Evolutionary conservation across 768 basidiomycete species (phyloP).

Genomic region (Podaxis sp.): DNA sequence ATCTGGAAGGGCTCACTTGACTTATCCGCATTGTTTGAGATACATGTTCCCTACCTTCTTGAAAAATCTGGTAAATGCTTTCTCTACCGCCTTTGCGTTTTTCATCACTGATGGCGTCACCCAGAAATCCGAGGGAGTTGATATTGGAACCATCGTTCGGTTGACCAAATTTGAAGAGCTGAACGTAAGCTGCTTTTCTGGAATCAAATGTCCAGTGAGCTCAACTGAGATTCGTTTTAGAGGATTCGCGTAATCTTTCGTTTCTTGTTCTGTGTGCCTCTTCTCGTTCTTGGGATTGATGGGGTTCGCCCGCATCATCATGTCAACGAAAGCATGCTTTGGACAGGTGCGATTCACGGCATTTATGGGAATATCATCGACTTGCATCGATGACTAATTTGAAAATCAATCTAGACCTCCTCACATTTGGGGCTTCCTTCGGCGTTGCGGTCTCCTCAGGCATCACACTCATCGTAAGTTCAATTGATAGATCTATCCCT

Average conservation of each 20-base stretch:
- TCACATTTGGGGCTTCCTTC: conserved; percentile 55
- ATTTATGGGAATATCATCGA: not conserved
- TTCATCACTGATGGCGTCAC: not conserved
- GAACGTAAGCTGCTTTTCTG: conserved; percentile 51
- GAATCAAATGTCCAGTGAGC: not conserved
- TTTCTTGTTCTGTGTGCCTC: conserved; percentile 64
- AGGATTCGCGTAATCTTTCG: conserved; percentile 71
- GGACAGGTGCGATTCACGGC: conserved; percentile 39
- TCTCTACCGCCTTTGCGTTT: not conserved
- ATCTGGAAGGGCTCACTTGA: not conserved
- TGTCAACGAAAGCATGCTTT: conserved; percentile 60
- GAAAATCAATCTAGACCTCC: conserved; percentile 44
- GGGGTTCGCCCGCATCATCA: conserved; percentile 61
- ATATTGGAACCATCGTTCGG: conserved; percentile 62
- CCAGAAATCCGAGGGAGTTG: conserved; percentile 62
- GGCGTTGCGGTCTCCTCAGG: conserved; percentile 68
- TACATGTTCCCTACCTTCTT: conserved; percentile 71
- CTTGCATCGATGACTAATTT: conserved; percentile 6
- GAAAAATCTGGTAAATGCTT: conserved; percentile 48
- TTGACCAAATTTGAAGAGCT: conserved; percentile 80
- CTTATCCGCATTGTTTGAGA: conserved; percentile 27
- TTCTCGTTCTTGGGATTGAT: conserved; percentile 66
- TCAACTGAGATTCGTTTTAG: conserved; percentile 31
- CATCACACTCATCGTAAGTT: conserved; percentile 69
- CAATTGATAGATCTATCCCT: not conserved